A percentile compares a stretch with the other conserved stretches of the same genome.
Evolutionary conservation across 495 filamentous ascomycete genomes (phyloP).

Genomic region (Talaromyces ruber): DNA sequence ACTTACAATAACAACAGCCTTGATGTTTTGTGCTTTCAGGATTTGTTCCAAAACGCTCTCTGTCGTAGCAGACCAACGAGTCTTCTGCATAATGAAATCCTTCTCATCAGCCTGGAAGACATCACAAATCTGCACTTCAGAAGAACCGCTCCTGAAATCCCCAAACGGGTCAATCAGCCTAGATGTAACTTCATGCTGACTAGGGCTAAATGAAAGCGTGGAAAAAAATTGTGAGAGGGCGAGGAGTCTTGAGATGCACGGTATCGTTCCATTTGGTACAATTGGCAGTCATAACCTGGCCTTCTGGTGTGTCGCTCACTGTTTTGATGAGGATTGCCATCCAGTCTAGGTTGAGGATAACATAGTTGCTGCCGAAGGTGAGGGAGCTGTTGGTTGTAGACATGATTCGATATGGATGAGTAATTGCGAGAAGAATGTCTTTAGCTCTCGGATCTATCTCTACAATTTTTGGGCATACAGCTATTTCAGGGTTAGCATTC

Average conservation of each 20-base stretch:
- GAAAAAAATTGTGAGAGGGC: conserved; percentile 33
- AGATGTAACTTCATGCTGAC: conserved; percentile 22
- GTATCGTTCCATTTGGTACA: conserved; percentile 27
- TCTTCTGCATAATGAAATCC: conserved; percentile 34
- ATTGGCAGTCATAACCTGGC: conserved; percentile 13
- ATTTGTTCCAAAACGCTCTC: conserved; percentile 35
- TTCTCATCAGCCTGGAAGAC: conserved; percentile 20
- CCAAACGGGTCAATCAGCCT: conserved; percentile 17
- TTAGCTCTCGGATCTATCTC: background rate
- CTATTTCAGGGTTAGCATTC: background rate
- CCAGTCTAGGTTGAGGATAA: conserved; percentile 37
- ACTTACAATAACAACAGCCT: conserved; percentile 34
- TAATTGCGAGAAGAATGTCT: background rate
- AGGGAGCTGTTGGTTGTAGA: conserved; percentile 3
- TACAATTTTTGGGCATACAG: background rate
- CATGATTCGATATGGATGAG: background rate
- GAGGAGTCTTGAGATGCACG: conserved; percentile 21
- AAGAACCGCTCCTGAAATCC: conserved; percentile 9
- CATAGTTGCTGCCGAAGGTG: conserved; percentile 27
- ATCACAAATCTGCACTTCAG: conserved; percentile 19
- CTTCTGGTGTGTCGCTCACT: conserved; percentile 20
- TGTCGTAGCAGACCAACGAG: conserved; percentile 30
- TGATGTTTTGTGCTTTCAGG: conserved; percentile 27
- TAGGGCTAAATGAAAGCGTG: conserved; percentile 25
- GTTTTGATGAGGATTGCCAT: conserved; percentile 28